Evolutionary conservation across 129 eudicot genomes (phyloP), one percentile per base, ranked within the genome.

Genomic region (Cynara cardunculus): DNA sequence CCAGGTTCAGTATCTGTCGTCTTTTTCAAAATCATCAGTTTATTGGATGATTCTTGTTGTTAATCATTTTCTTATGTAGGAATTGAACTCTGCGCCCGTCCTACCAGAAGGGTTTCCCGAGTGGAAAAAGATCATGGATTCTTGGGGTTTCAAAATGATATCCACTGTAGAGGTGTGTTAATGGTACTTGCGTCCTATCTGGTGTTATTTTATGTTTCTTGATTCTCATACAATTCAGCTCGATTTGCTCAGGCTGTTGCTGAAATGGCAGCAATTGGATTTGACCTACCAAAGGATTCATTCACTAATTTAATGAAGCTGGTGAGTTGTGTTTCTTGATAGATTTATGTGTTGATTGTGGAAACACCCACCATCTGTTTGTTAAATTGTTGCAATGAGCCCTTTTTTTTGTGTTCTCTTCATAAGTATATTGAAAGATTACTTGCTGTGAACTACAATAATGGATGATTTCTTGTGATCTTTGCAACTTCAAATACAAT

Each of bases 251-350:
- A 93, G 98, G 91, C 87, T 88, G 98, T 91, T 76, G 96, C 98
- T 72, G 97, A 94, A 77, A 88, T 94, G 98, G 98, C 98, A 13
- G 98, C 98, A 66, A 85, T 94, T 72, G 98, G 98, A 10, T 91
- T 91, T 78, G 96, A 89, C 69, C 85, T 94, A 75, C 89, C 90
- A 68, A 90, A 91, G 81, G 96, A 90, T 77, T 93, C 98, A 13
- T 94, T 94, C 80, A 94, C 98, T 75, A 87, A 89, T 84, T 88
- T 92, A 59, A 91, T 94, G 97, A 90, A 87, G 86, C 88, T 89
- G 86, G 97, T 91, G 35, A 77, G 77, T 21, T 1, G 0, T 56
- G 65, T 56, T 56, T 56, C 2, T 56, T 56, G 65, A 18, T 56
- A n/a, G 24, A 56, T n/a, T 56, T 18, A 53, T 56, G 10, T 56